phyloP scores from a whole-genome alignment of 202 grass and related monocot genomes.

The Eragrostis tef region DNA sequence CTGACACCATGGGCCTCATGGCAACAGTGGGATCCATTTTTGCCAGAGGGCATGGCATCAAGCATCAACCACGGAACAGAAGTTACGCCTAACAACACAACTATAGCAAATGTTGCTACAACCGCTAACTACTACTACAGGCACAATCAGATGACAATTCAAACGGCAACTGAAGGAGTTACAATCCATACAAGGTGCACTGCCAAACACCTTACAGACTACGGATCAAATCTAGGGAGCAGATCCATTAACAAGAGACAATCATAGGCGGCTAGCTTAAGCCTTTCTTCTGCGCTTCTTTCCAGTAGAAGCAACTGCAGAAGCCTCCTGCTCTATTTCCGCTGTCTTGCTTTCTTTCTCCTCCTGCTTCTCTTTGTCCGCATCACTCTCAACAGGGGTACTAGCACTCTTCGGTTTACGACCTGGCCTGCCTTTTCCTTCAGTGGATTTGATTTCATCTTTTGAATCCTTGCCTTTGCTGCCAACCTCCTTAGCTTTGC shows the following conservation, averaged over 20 bases:
- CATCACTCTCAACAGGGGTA: constrained; percentile 8
- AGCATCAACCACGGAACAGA: constrained; percentile 36
- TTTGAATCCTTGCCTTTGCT: constrained; percentile 49
- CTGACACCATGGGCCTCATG: constrained; percentile 34
- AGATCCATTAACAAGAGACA: constrained; percentile 54
- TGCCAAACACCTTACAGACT: constrained; percentile 28
- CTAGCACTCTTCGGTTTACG: constrained; percentile 49
- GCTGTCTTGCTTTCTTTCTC: constrained; percentile 45
- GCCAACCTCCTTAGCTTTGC: constrained; percentile 47
- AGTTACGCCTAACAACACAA: constrained; percentile 54
- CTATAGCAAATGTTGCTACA: constrained; percentile 51
- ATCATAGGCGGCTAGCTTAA: constrained; percentile 27
- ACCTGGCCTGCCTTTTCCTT: constrained; percentile 54
- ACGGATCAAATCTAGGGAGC: constrained; percentile 13
- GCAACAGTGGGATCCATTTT: constrained; percentile 38
- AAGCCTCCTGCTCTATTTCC: constrained; percentile 50
- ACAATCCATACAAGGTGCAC: constrained; percentile 48
- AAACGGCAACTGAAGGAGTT: constrained; percentile 44
- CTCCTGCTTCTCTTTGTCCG: constrained; percentile 60
- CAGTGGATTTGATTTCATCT: constrained; percentile 45
- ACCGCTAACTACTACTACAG: constrained; percentile 50
- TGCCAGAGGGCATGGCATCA: constrained; percentile 10
- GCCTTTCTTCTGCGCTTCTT: constrained; percentile 78
- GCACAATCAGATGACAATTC: constrained; percentile 45
- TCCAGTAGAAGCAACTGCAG: constrained; percentile 50